Percentiles rank a stretch among this genome's conserved stretches.
phyloP scores from a whole-genome alignment of 495 filamentous ascomycete genomes.

The Trichoderma virens region DNA sequence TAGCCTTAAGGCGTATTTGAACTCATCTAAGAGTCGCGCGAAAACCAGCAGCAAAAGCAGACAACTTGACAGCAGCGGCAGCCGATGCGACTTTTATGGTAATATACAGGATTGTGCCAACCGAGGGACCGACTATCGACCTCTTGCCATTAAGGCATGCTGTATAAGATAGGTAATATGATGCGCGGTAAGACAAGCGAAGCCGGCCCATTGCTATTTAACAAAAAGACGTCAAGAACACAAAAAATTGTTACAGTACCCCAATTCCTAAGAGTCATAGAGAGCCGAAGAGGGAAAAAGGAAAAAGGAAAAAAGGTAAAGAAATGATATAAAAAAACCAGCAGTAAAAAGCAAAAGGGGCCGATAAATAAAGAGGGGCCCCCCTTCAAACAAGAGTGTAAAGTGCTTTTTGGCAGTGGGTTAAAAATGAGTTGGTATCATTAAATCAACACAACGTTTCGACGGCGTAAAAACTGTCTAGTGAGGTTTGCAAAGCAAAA shows the following conservation, averaged over 20 bases:
- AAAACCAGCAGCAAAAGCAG: conserved; percentile 8
- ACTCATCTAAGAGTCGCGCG: conserved; percentile 9
- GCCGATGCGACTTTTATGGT: conserved; percentile 9
- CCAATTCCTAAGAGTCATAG: background rate
- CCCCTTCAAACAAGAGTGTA: background rate
- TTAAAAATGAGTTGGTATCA: conserved; percentile 9
- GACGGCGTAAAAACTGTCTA: conserved; percentile 2
- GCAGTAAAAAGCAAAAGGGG: conserved; percentile 18
- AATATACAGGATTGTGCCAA: conserved; percentile 8
- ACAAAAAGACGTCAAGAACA: conserved; percentile 9
- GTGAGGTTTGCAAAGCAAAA: conserved; percentile 16
- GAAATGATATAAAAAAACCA: conserved; percentile 25
- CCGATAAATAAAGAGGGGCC: conserved; percentile 14
- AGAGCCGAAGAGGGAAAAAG: background rate
- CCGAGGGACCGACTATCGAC: conserved; percentile 2
- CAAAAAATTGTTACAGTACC: conserved; percentile 13
- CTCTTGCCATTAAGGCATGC: conserved; percentile 9
- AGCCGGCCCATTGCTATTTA: conserved; percentile 8
- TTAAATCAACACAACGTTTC: conserved; percentile 10
- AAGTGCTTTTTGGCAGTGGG: background rate
- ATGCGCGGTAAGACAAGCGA: conserved; percentile 8
- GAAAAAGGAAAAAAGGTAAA: conserved; percentile 8
- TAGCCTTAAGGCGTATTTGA: conserved; percentile 2
- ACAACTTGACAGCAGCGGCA: conserved; percentile 9
- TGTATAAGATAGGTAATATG: conserved; percentile 8